Conservation (phyloP, 140 eudicot species). For the Ambrosia hybrid region DNA sequence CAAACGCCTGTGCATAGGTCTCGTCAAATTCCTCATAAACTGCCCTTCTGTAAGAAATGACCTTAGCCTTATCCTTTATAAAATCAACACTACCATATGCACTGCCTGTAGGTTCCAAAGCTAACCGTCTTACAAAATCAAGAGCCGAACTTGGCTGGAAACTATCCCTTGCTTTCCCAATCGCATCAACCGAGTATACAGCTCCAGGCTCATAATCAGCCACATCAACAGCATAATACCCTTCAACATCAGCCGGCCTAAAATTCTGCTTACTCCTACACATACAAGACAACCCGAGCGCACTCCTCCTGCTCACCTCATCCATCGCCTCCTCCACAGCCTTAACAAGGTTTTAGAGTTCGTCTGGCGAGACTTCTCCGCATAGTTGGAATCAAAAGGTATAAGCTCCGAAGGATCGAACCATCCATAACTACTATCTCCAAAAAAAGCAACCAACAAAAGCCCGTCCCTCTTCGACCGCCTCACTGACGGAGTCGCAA, state of each 20-base stretch:
- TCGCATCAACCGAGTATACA: slow-evolving; percentile 53
- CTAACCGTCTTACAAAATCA: slow-evolving; percentile 60
- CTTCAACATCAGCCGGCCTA: slow-evolving; percentile 50
- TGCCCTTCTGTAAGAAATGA: slow-evolving; percentile 74
- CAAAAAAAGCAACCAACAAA: slow-evolving; percentile 83
- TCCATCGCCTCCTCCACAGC: slow-evolving; percentile 87
- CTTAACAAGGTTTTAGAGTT: slow-evolving; percentile 46
- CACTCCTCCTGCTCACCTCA: slow-evolving; percentile 70
- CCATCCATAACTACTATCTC: slow-evolving; percentile 94
- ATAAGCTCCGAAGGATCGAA: slow-evolving; percentile 70
- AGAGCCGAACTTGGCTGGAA: slow-evolving; percentile 59
- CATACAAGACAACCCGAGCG: slow-evolving; percentile 64
- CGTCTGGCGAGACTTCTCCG: slow-evolving; percentile 63
- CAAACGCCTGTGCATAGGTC: slow-evolving; percentile 92
- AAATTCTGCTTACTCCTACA: slow-evolving; percentile 70
- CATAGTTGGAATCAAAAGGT: slow-evolving; percentile 59
- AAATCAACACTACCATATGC: slow-evolving; percentile 44
- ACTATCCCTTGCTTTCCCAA: slow-evolving; percentile 62
- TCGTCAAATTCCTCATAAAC: slow-evolving; percentile 83
- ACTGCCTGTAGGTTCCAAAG: slow-evolving; percentile 44
- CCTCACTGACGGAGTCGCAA: slow-evolving; percentile 60
- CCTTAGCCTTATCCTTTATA: slow-evolving; percentile 65
- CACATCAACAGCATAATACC: slow-evolving; percentile 65
- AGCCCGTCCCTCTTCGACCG: slow-evolving; percentile 62
- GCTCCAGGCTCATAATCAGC: slow-evolving; percentile 66